Evolutionary conservation across 345 rosid species (phyloP).

Genomic region (Acer saccharum): DNA sequence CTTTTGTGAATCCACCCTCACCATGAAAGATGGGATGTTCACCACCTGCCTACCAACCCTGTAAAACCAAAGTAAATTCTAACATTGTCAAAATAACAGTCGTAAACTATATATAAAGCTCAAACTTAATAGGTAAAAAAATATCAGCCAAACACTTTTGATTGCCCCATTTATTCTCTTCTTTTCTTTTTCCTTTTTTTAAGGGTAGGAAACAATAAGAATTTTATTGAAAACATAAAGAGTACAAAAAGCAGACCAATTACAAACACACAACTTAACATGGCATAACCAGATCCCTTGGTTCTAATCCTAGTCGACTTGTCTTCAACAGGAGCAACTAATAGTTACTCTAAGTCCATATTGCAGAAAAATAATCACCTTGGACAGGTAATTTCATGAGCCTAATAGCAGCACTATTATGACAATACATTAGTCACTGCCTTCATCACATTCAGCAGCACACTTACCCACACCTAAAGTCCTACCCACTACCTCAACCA

Average conservation of each 20-base stretch:
- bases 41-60: slow-evolving; percentile 61
- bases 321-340: too few relatives aligned
- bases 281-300: background rate
- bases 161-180: too few relatives aligned
- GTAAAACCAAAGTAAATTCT: background rate
- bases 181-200: too few relatives aligned
- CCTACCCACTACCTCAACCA: background rate
- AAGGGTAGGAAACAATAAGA: background rate
- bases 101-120: background rate
- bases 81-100: background rate
- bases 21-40: slow-evolving; percentile 52
- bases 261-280: background rate
- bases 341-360: background rate
- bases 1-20: slow-evolving; percentile 51
- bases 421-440: background rate
- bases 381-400: background rate
- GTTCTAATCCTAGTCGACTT: background rate
- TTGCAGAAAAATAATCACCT: background rate
- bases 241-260: background rate
- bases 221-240: background rate
- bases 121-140: background rate
- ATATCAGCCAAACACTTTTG: background rate
- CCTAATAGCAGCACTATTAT: background rate
- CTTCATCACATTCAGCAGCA: background rate
- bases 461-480: background rate